phyloP scores from a whole-genome alignment of 495 filamentous ascomycete genomes.

The Mytilinidion resinicola region DNA sequence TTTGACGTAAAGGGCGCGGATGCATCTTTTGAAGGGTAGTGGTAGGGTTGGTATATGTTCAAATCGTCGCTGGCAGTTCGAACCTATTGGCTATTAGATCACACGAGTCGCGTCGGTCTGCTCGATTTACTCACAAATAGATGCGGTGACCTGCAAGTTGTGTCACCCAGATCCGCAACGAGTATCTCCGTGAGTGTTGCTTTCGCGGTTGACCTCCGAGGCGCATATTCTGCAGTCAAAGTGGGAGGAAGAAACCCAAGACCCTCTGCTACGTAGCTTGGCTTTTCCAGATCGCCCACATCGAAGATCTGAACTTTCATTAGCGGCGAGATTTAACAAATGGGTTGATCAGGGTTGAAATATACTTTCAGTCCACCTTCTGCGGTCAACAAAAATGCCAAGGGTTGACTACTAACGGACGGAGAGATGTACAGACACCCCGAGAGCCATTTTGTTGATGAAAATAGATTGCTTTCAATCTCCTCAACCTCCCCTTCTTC shows the following conservation, averaged over 20 bases:
- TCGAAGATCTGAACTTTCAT: slow-evolving; percentile 45
- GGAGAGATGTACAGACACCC: slow-evolving; percentile 68
- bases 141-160: slow-evolving; percentile 61
- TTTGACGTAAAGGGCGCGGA: slow-evolving; percentile 33
- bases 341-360: slow-evolving; percentile 3
- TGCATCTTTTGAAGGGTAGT: slow-evolving; percentile 36
- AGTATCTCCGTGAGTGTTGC: slow-evolving; percentile 71
- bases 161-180: slow-evolving; percentile 77
- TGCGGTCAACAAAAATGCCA: slow-evolving; percentile 67
- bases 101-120: not conserved
- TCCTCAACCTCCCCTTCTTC: slow-evolving; percentile 81
- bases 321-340: not conserved
- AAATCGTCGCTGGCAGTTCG: slow-evolving; percentile 76
- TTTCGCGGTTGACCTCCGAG: slow-evolving; percentile 60
- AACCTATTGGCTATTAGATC: slow-evolving; percentile 43
- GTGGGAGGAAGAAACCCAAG: slow-evolving; percentile 72
- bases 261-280: slow-evolving; percentile 59
- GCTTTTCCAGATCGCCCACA: slow-evolving; percentile 54
- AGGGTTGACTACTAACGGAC: slow-evolving; percentile 42
- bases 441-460: slow-evolving; percentile 63
- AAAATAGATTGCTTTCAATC: slow-evolving; percentile 53
- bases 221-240: slow-evolving; percentile 61
- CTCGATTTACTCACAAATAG: slow-evolving; percentile 56
- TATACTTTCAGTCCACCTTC: slow-evolving; percentile 69
- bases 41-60: slow-evolving; percentile 78